Evolutionary conservation across 148 eudicot genomes (phyloP).

Genomic region (Chenopodium berlandieri): DNA sequence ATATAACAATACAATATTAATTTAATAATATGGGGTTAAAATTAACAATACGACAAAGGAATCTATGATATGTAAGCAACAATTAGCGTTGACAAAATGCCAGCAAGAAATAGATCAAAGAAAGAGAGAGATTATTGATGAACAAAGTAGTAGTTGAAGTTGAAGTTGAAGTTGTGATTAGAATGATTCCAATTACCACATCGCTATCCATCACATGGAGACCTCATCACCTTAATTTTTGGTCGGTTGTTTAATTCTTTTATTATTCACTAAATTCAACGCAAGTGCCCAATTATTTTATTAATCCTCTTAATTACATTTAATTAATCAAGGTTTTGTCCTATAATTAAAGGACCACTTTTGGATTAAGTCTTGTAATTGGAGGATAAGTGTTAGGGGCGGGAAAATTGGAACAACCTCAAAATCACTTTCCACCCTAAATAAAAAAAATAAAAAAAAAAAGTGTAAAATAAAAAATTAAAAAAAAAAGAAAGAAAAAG

Average conservation of each 20-base stretch:
- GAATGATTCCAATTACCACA: constrained; percentile 26
- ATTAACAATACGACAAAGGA: constrained; percentile 10
- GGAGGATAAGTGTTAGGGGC: constrained; percentile 22
- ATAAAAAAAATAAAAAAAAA: too few relatives aligned
- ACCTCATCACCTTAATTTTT: constrained; percentile 25
- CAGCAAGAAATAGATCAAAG: constrained; percentile 20
- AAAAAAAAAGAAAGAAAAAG: too few relatives aligned
- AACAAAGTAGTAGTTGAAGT: constrained; percentile 4
- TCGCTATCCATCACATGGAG: constrained; percentile 34
- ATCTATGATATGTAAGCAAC: constrained; percentile 19
- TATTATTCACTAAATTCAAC: constrained; percentile 27
- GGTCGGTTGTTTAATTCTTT: constrained; percentile 32
- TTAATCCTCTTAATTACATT: constrained; percentile 5
- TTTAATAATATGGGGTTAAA: too few relatives aligned
- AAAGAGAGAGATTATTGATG: neutral
- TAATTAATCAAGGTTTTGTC: neutral
- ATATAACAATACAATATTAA: too few relatives aligned
- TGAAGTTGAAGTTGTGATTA: constrained; percentile 6
- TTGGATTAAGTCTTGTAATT: constrained; percentile 10
- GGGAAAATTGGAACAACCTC: constrained; percentile 30
- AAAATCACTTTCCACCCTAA: constrained; percentile 28
- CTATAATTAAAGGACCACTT: constrained; percentile 15
- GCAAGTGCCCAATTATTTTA: constrained; percentile 18
- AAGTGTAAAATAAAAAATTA: too few relatives aligned
- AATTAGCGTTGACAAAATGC: constrained; percentile 22